phyloP scores from a whole-genome alignment of 2,329 filamentous ascomycete genomes.

The Aspergillus neotritici region DNA sequence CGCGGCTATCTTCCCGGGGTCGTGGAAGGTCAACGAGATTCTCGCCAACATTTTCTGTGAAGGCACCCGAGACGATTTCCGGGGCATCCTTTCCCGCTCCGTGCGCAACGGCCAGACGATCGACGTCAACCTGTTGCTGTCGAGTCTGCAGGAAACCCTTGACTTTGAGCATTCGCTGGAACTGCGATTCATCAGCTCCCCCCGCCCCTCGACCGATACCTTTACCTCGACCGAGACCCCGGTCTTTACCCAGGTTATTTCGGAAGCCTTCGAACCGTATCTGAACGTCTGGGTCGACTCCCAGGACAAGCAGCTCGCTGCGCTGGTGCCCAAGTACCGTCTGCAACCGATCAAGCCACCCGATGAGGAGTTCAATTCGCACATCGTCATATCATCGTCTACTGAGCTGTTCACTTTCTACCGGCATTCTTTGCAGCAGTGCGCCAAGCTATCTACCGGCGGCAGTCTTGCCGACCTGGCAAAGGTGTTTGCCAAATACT shows the following conservation, averaged over 20 bases:
- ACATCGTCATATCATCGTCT: constrained; percentile 85
- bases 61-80: constrained; percentile 91
- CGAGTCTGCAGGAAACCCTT: constrained; percentile 88
- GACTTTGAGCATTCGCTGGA: constrained; percentile 95
- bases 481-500: constrained; percentile 79
- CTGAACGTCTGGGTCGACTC: constrained; percentile 95
- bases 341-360: constrained; percentile 69
- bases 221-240: constrained; percentile 71
- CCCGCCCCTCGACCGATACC: constrained; percentile 81
- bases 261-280: constrained; percentile 95
- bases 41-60: constrained; percentile 92
- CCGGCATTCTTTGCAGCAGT: constrained; percentile 85
- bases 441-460: constrained; percentile 92
- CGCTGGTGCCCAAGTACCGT: constrained; percentile 82
- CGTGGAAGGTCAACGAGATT: constrained; percentile 87
- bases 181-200: constrained; percentile 64
- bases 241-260: constrained; percentile 84
- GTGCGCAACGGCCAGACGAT: constrained; percentile 76
- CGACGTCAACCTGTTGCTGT: constrained; percentile 82
- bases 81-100: constrained; percentile 80
- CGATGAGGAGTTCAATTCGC: constrained; percentile 88
- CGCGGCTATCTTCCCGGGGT: constrained; percentile 73
- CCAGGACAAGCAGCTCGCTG: constrained; percentile 80
- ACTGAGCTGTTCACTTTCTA: constrained; percentile 98
- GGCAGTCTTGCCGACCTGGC: constrained; percentile 78